Evolutionary conservation across 495 filamentous ascomycete genomes (phyloP), one percentile per base, ranked within the genome.

Genomic region (Podospora pseudoanserina): DNA sequence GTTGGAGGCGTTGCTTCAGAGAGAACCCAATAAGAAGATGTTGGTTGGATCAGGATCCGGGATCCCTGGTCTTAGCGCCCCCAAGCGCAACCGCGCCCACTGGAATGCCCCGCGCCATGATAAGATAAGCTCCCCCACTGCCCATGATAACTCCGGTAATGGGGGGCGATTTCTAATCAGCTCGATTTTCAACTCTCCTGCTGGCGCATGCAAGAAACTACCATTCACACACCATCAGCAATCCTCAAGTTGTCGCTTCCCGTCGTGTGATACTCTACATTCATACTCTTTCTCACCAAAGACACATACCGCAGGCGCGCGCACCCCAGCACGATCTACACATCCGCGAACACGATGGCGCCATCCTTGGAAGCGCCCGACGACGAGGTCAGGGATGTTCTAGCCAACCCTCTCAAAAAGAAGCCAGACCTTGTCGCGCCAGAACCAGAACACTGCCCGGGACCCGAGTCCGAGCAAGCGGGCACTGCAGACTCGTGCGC

Each of bases 401-500:
- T 95, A 68, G 80, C 87, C 60, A 87, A 90, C 65, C 87, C 90
- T 5, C 83, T 91, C 63, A 90, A 91, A 75, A 79, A 83, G 54
- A 86, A 87, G 15, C 92, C 94, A 6, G 84, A 91, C 63, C 90
- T 97, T 64, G 89, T 97, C 66, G 95, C 95, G 26, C 95, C 94
- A 49, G 93, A 97, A 73, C 95, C 95, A 74, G 92, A 97, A 78
- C 93, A 98, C 84, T 99, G 95, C 74, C 96, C 96, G 34, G 95
- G 95, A 2, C 95, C 95, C 49, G 92, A 97, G 79, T 95, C 92
- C 28, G 84, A 92, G 70, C 78, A 88, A 72, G 95, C 95, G 49
- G 95, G 95, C 65, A 86, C 90, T 81, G 89, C 88, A 64, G 92
- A 94, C 77, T 91, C 93, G 60, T 99, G 95, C 80, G 92, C 89